phyloP scores from a whole-genome alignment of 495 filamentous ascomycete species.

The Penicillium arizonense region DNA sequence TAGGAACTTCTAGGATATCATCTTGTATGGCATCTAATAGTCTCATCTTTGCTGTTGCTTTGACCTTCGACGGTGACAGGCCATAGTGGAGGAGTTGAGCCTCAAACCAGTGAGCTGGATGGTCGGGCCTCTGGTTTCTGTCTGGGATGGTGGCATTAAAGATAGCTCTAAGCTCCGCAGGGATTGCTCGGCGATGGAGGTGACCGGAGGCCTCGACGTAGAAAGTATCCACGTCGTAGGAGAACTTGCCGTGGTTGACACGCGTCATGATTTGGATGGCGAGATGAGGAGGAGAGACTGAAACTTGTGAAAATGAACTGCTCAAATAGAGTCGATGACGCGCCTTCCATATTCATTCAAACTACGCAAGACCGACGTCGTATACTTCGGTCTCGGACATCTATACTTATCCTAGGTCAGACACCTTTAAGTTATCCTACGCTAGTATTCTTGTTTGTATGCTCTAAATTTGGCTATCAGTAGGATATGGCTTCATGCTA shows the following conservation, averaged over 20 bases:
- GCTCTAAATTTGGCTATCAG: no score
- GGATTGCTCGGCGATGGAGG: slow-evolving; percentile 44
- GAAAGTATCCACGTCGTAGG: not conserved
- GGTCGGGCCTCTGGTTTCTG: slow-evolving; percentile 32
- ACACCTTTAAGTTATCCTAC: no score
- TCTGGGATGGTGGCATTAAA: slow-evolving; percentile 25
- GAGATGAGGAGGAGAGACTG: not conserved
- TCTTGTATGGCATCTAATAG: slow-evolving; percentile 50
- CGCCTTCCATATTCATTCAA: no score
- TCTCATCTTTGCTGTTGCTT: slow-evolving; percentile 55
- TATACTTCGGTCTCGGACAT: no score
- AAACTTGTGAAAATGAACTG: not conserved
- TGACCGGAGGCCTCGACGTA: not conserved
- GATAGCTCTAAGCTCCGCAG: slow-evolving; percentile 45
- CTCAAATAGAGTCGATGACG: no score
- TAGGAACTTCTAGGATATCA: slow-evolving; percentile 43
- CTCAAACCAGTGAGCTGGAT: slow-evolving; percentile 54
- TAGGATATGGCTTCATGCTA: no score
- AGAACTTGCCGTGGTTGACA: not conserved
- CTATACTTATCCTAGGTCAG: no score
- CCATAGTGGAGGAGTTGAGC: slow-evolving; percentile 61
- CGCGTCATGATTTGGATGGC: not conserved
- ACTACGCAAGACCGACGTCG: no score
- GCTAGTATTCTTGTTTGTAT: no score
- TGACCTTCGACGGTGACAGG: slow-evolving; percentile 49